phyloP scores from a whole-genome alignment of 129 eudicot species.

The Logfia minima region DNA sequence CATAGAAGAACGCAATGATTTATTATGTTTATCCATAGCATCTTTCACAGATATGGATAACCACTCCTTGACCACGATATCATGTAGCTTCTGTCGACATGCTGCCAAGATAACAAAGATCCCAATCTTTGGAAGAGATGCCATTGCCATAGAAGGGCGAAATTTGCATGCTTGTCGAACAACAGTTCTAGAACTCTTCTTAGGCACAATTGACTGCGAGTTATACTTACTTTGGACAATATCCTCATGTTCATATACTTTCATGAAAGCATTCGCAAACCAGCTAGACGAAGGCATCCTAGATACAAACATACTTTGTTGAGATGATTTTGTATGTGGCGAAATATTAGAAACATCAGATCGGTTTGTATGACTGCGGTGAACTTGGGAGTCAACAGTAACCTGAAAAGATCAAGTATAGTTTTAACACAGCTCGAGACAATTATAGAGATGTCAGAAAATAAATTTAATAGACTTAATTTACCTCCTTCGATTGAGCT shows the following conservation, averaged over 20 bases:
- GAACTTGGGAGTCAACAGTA: conserved; percentile 25
- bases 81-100: conserved; percentile 72
- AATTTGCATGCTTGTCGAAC: conserved; percentile 31
- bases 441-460: background rate
- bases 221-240: conserved; percentile 36
- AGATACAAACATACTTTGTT: conserved; percentile 23
- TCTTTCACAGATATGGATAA: conserved; percentile 44
- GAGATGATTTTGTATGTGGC: conserved; percentile 18
- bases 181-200: conserved; percentile 30
- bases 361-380: conserved; percentile 20
- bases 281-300: conserved; percentile 35
- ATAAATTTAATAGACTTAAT: background rate
- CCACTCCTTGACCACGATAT: conserved; percentile 61
- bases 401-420: conserved; percentile 41
- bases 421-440: background rate
- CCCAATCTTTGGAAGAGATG: conserved; percentile 36
- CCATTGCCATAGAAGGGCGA: conserved; percentile 34
- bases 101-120: conserved; percentile 52
- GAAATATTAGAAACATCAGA: conserved; percentile 25
- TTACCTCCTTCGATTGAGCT: conserved; percentile 53
- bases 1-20: conserved; percentile 27
- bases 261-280: conserved; percentile 56
- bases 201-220: conserved; percentile 43
- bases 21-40: conserved; percentile 41
- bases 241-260: conserved; percentile 41